Evolutionary conservation across 805 yeast species (phyloP), one percentile per base, ranked within the genome.

Genomic region (Kuraishia molischiana): DNA sequence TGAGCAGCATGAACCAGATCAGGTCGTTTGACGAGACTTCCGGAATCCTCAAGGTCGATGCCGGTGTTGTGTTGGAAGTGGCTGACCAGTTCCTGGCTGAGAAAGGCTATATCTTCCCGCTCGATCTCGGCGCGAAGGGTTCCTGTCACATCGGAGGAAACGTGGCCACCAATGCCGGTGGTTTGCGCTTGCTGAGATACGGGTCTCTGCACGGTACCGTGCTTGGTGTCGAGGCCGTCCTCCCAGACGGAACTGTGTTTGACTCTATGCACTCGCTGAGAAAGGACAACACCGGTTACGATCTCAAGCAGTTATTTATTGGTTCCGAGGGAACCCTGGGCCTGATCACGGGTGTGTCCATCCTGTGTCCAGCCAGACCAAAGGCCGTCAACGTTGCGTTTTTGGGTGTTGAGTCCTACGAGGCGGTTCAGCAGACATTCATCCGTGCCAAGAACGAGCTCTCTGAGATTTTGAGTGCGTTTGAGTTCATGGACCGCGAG

Each of bases 111-210:
- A 84, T 89, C 39, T 89, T 87, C 69, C 97, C 97, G 20, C 66
- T 89, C 37, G 97, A 89, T 56, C 64, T 89, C 43, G 97, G 97
- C 41, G 97, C 97, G 29, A 89, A 89, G 62, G 97, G 97, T 11
- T 85, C 96, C 2, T 90, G 97, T 56, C 95, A 85, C 49, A 79
- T 90, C 44, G 97, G 97, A 48, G 97, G 97, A 46, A 84, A 79
- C 38, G 90, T 86, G 32, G 95, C 96, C 15, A 86, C 96, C 15
- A 90, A 90, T 56, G 97, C 97, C 4, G 97, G 97, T 53, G 97
- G 97, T 1, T 69, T 89, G 49, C 68, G 97, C 53, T 66, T 89
- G 36, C 62, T 89, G 43, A 72, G 95, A 48, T 89, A 86, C 55
- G 97, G 97, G 3, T 85, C 95, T 4, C 70, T 89, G 46, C 97